These are phyloP conservation scores for Micractinium sp. DNA, from an alignment of 139 green algal species.

Conservation along the genomic window DNA sequence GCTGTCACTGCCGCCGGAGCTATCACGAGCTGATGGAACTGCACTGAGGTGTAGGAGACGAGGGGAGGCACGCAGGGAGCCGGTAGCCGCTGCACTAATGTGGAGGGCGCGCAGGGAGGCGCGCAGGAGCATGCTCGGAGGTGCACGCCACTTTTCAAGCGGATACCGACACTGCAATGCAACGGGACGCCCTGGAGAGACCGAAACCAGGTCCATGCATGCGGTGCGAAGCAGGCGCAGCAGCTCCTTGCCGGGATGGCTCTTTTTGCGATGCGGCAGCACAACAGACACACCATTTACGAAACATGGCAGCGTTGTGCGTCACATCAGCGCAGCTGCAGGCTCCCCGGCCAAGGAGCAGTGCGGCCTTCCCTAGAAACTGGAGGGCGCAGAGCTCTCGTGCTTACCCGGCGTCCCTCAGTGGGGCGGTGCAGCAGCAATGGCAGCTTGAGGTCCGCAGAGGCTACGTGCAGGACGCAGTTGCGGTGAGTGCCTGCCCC, in stretches of 20 bases:
- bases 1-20: background rate
- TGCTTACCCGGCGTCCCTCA: too few species aligned
- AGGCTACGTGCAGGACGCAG: background rate
- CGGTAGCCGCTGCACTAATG: background rate
- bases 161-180: background rate
- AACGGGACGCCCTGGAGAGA: too few species aligned
- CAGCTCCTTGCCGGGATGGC: too few species aligned
- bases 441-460: background rate
- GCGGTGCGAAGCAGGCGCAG: background rate
- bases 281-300: too few species aligned
- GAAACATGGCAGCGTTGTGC: too few species aligned
- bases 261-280: too few species aligned
- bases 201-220: background rate
- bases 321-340: too few species aligned
- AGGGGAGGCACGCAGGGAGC: background rate
- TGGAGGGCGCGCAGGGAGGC: background rate
- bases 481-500: background rate
- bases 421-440: too few species aligned
- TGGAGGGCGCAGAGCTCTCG: too few species aligned
- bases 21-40: too few species aligned
- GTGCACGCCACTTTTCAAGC: background rate
- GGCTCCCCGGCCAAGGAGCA: too few species aligned
- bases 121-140: background rate
- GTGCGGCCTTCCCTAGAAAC: too few species aligned
- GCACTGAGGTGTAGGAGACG: background rate